A percentile compares a stretch with the other conserved stretches of the same genome.
Conservation (phyloP, 345 rosid genomes). For the Salix viminalis region DNA sequence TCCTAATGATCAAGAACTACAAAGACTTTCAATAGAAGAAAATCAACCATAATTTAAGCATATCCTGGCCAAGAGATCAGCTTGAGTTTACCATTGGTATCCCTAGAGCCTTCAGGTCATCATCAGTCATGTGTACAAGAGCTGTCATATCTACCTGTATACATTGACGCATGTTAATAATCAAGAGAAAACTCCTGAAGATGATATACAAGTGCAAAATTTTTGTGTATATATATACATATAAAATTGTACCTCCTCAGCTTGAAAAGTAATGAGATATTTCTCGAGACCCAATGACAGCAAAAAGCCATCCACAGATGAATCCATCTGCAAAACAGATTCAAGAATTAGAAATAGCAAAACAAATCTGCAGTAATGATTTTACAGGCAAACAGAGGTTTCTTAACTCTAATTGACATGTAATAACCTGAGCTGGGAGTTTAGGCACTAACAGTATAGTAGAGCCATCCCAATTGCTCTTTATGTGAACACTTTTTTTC, state of each 20-base stretch:
- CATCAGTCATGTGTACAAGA: conserved; percentile 91
- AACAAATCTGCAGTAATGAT: not conserved
- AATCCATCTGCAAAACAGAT: conserved; percentile 58
- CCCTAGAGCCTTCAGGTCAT: conserved; percentile 87
- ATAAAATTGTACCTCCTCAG: conserved; percentile 67
- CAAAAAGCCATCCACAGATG: conserved; percentile 69
- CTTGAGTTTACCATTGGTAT: conserved; percentile 77
- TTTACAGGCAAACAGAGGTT: not conserved
- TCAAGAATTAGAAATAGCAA: conserved; percentile 6
- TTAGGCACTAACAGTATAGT: not conserved
- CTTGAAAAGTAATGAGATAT: conserved; percentile 83
- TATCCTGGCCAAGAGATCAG: not conserved
- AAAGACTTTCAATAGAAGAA: not conserved
- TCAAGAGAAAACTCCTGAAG: not conserved
- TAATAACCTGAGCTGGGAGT: not conserved
- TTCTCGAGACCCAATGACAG: conserved; percentile 86
- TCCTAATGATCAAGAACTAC: not conserved
- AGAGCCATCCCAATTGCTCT: not conserved
- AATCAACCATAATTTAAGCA: not conserved
- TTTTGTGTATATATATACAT: not conserved
- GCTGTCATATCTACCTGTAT: conserved; percentile 94
- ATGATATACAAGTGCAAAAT: not conserved
- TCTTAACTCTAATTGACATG: not conserved
- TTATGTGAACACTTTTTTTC: too few species aligned
- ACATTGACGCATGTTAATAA: conserved; percentile 11